Evolutionary conservation across 2,329 filamentous ascomycete species (phyloP), one percentile per base, ranked within the genome.

Genomic region (Cladorrhinum sp.): DNA sequence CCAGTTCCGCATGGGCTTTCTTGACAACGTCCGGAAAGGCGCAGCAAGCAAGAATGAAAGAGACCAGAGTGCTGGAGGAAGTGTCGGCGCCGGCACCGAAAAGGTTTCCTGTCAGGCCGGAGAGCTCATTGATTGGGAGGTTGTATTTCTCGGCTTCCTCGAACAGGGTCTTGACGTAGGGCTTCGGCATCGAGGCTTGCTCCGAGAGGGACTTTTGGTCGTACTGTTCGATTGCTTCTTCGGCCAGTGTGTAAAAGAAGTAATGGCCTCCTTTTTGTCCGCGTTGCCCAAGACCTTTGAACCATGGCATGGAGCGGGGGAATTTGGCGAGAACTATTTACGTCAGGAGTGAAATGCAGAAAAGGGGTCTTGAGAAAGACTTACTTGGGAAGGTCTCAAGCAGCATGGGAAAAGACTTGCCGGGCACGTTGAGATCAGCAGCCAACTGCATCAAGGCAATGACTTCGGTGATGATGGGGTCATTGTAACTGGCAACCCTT

Each of bases 401-500:
- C 26, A 86, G 70, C 80, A 80, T 84, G 23, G 80, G 83, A 65
- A 82, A 84, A 0, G 72, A 78, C 68, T 82, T 82, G 8, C 80
- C 79, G 0, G 80, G 77, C 52, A 82, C 80, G 64, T 80, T 82
- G 21, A 86, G 72, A 59, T 84, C 82, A 1, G 82, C 83, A 0
- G 83, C 82, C 58, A 82, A 76, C 60, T 86, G 80, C 77, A 86
- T 81, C 30, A 82, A 73, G 0, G 81, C 79, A 60, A 86, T 81
- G n/a, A 82, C 83, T 67, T 86, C 82, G 2, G 82, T 83, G 62
- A 85, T 81, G 66, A 84, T 83, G 3, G 82, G 82, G 65, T 86
- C 83, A 16, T 79, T 73, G 66, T 72, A 79, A 57, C 70, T 77
- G 8, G 76, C 76, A 0, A 84, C 77, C 9, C 84, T 74, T 7